Evolutionary conservation across 345 rosid species (phyloP).

Genomic region (Hibiscus tridactylites): DNA sequence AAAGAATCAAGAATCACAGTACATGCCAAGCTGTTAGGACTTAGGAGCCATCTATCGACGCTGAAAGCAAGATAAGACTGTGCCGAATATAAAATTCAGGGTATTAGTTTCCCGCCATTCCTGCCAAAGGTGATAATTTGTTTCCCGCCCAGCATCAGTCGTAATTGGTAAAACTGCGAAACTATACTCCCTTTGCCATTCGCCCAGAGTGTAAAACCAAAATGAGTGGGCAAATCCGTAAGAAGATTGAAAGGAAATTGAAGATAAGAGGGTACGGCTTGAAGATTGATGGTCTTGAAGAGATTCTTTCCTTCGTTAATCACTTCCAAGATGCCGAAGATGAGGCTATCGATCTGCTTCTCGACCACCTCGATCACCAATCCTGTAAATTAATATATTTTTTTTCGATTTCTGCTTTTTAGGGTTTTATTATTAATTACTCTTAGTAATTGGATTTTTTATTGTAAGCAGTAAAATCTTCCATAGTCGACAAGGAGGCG

Average conservation of each 20-base stretch:
- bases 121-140: neutral
- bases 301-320: constrained; percentile 45
- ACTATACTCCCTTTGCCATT: neutral
- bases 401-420: neutral
- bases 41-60: no score
- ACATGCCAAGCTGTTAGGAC: no score
- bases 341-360: constrained; percentile 72
- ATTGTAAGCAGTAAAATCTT: constrained; percentile 44
- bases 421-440: neutral
- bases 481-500: constrained; percentile 58
- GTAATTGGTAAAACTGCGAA: neutral
- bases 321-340: constrained; percentile 61
- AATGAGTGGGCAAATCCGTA: constrained; percentile 41
- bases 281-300: constrained; percentile 61
- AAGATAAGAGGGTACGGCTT: constrained; percentile 70
- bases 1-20: no score
- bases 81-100: neutral
- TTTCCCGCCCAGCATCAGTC: neutral
- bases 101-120: neutral
- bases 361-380: constrained; percentile 62
- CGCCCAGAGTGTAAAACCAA: constrained; percentile 8
- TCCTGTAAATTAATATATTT: constrained; percentile 19
- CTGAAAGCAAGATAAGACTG: no score
- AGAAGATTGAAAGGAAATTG: constrained; percentile 68
- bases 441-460: neutral